Conservation (phyloP, 805 yeast genomes). For the Scheffersomyces spartinae region DNA sequence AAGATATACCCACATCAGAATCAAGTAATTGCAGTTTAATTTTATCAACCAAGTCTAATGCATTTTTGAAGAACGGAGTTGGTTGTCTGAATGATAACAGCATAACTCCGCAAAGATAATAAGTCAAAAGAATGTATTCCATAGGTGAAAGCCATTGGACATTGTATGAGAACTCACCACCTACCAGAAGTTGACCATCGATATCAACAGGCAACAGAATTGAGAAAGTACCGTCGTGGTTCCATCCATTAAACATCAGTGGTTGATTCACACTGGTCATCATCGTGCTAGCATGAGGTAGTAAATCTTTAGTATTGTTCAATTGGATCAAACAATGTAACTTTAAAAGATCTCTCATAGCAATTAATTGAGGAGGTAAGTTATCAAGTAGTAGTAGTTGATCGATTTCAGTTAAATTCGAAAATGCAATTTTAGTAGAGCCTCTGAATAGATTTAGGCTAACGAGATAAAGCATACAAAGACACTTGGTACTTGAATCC, state of each 20-base stretch:
- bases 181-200: no score
- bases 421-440: conserved; percentile 7
- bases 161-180: no score
- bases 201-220: no score
- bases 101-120: no score
- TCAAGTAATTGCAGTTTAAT: no score
- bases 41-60: no score
- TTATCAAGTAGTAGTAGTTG: neutral
- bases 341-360: conserved; percentile 9
- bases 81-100: no score
- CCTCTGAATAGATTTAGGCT: conserved; percentile 13
- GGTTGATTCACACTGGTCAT: conserved; percentile 8
- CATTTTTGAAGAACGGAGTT: no score
- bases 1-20: no score
- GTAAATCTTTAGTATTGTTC: conserved; percentile 6
- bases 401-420: conserved; percentile 5
- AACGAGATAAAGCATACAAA: conserved; percentile 9
- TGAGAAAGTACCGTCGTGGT: conserved; percentile 13
- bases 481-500: conserved; percentile 3
- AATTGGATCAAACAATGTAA: conserved; percentile 7
- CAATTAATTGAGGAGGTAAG: conserved; percentile 9
- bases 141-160: no score
- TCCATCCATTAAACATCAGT: conserved; percentile 13
- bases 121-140: no score
- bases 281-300: conserved; percentile 6